Base-by-base conservation (phyloP, 192 early-diverging fungal species). In the Entomortierella parvispora region DNA sequence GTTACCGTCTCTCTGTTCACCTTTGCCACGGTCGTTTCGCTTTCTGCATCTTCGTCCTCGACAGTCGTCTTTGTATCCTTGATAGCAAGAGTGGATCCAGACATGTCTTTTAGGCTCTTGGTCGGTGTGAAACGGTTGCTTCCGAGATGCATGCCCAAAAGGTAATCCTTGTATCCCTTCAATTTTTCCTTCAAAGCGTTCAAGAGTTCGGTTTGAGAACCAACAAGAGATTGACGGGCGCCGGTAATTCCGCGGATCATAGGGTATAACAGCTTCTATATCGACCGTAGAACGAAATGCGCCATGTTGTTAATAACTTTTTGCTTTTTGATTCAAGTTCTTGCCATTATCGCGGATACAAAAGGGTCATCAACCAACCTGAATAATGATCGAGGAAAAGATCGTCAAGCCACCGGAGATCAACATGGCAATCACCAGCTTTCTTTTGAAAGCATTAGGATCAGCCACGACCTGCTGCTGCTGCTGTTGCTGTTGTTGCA, bases 231-330 rank as follows among this genome's bases (percentile, higher is more conserved):
- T 33, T 68, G 74, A 4, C 74, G 58, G 7, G 74, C 74, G 29
- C 61, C 49, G 10, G 74, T 77, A 28, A 77, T 77, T 20, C 74
- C 74, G 25, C 65, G 74, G 18, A 77, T 54, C 65, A 77, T 68
- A 18, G 74, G 74, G 49, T 77, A 77, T 40, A 77, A 51, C 23
- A 68, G 22, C 68, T 68, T 77, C 74, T 77, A 46, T 40, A 12
- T 45, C 47, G 1, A 58, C 6, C 18, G 37, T 22, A 10, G 25
- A 55, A 25, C 9, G 20, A 11, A 8, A 28, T 32, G 20, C 2
- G 43, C 29, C 45, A 55, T 29, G 34, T 3, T 3, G 45, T 45
- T 2, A 20, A n/a, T 48, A 11, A 51, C 18, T 20, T 20, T 47
- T 25, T 50, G 3, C 8, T 50, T 3, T 5, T 3, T 50, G 1